These are phyloP conservation scores for Penicillium pancosmium DNA, from an alignment of 495 filamentous ascomycete genomes.

Conservation along the genomic window DNA sequence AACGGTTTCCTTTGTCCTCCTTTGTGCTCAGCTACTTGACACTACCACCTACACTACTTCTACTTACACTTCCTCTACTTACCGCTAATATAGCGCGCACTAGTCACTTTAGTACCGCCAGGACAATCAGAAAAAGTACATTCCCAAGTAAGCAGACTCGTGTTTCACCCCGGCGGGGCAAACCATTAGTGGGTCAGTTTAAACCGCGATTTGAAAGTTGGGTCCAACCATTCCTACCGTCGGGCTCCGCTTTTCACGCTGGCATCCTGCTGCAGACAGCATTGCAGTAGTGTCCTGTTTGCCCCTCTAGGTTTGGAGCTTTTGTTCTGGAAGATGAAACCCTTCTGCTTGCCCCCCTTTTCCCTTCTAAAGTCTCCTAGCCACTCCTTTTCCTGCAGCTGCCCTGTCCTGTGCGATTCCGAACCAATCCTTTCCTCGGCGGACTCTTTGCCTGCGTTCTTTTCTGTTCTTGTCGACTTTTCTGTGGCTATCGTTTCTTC, in stretches of 20 bases:
- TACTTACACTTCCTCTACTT: no score
- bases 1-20: no score
- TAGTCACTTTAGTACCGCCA: no score
- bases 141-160: neutral
- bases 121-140: no score
- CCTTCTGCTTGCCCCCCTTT: slow-evolving; percentile 4
- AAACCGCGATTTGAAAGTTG: neutral
- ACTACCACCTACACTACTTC: no score
- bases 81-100: no score
- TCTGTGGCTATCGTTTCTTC: slow-evolving; percentile 27
- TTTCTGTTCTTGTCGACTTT: slow-evolving; percentile 22
- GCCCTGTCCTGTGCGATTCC: slow-evolving; percentile 42
- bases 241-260: neutral
- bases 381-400: slow-evolving; percentile 37
- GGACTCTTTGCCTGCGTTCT: neutral
- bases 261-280: slow-evolving; percentile 1
- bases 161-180: slow-evolving; percentile 2
- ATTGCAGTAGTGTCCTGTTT: neutral
- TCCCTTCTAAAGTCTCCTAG: slow-evolving; percentile 1
- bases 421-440: neutral
- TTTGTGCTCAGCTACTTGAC: no score
- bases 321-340: slow-evolving; percentile 28
- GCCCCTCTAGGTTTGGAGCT: neutral
- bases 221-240: neutral
- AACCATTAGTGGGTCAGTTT: neutral